Evolutionary conservation across 2,329 filamentous ascomycete genomes (phyloP).

Genomic region (Plectosphaerella cucumerina): DNA sequence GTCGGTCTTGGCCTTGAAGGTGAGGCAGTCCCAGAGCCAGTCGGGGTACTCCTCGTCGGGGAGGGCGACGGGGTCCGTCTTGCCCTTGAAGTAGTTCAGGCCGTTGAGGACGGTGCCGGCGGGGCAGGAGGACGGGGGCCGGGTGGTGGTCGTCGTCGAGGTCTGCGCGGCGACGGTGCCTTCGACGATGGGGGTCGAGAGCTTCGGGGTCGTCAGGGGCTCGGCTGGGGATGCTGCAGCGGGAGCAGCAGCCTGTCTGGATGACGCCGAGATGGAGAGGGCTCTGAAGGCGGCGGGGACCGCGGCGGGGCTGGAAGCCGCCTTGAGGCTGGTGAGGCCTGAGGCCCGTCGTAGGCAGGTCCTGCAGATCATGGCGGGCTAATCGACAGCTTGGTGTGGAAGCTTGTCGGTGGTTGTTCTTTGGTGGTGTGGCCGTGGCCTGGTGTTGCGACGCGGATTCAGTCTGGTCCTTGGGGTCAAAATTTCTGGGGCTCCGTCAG

Average conservation of each 20-base stretch:
- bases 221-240: slow-evolving; percentile 27
- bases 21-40: slow-evolving; percentile 75
- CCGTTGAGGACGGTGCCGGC: slow-evolving; percentile 69
- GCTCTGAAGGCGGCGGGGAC: slow-evolving; percentile 21
- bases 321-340: slow-evolving; percentile 20
- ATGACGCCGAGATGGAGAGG: slow-evolving; percentile 34
- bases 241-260: slow-evolving; percentile 7
- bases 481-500: slow-evolving; percentile 14
- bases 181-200: slow-evolving; percentile 28
- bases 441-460: slow-evolving; percentile 8
- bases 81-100: slow-evolving; percentile 73
- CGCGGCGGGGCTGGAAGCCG: slow-evolving; percentile 7
- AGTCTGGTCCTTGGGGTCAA: slow-evolving; percentile 10
- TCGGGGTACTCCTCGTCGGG: slow-evolving; percentile 72
- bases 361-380: slow-evolving; percentile 32
- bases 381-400: neutral
- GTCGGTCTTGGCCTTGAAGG: slow-evolving; percentile 51
- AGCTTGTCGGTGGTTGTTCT: neutral
- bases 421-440: neutral
- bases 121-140: slow-evolving; percentile 41
- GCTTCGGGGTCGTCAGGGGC: slow-evolving; percentile 19
- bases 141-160: slow-evolving; percentile 20
- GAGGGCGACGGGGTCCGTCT: slow-evolving; percentile 67
- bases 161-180: slow-evolving; percentile 19
- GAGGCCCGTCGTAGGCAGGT: slow-evolving; percentile 47